Base-by-base conservation (phyloP, 805 yeast species). In the Pichia cephalocereana region DNA sequence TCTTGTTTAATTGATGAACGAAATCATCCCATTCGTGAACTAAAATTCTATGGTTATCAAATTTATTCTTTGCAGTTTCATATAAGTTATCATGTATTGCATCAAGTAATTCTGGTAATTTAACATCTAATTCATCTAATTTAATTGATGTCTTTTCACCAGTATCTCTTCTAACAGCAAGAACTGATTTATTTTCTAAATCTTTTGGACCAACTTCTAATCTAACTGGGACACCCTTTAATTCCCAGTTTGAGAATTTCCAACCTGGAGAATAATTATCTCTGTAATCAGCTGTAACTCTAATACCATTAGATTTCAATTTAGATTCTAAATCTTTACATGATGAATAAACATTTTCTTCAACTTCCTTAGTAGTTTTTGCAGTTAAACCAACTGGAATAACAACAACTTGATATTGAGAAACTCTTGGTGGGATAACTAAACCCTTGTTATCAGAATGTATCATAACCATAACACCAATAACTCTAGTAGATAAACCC, bases 381-480 rank as follows among this genome's bases (percentile, higher is more conserved):
- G 83, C 80, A 42, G 96, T 91, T 61, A 93, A 73, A 57, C 99
- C 99, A 54, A 89, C 95, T 54, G 99, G 98, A 54, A 93, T 81
- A 47, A 93, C 83, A 46, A 89, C 95, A 53, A 82, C 89, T 75
- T 93, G 99, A 64, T 71, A 74, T 70, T 86, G 93, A 17, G 99
- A 86, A 30, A 91, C 97, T 63, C 96, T 79, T 61, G 99, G 99
- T 53, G 99, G 99, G 59, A 95, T 76, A 43, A 93, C 98, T 59
- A 93, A 76, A 68, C 99, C 99, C 75, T 89, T 91, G 77, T 95
- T 90, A 70, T 93, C 99, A 37, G 97, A 89, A 68, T 93, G 99
- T 51, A 89, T 80, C 99, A 93, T 93, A 51, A 88, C 89, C 98
- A 93, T 93, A 58, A 95, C 99, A 77, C 99, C 99, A 66, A 93